Evolutionary conservation across 257 asterid genomes (phyloP), one percentile per base, ranked within the genome.

Genomic region (Nicotiana knightiana): DNA sequence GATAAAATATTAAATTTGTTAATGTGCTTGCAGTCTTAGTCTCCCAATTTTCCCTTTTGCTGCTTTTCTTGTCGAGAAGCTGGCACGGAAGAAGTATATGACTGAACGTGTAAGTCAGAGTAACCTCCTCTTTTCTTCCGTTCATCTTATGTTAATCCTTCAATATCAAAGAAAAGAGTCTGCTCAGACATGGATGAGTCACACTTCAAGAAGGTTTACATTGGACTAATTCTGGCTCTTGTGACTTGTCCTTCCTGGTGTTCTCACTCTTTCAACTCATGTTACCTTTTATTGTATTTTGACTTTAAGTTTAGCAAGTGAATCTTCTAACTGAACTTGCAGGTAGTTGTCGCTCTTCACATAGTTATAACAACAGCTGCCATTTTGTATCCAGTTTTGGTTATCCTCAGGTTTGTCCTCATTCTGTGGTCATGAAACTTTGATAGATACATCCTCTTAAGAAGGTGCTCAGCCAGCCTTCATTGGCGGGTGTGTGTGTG

Each of bases 31-130:
- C 98, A 96, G 99, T 86, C 86, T 94, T 54, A 92, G 97, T 82
- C 97, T 96, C 81, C 97, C 91, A 24, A 79, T 94, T 84, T 93
- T 93, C 83, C 93, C 98, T 10, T 86, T 96, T 58, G 93, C 93
- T 84, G 94, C 99, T 15, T 96, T 91, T 86, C 88, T 87, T 76
- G 97, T 96, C 15, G 99, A 96, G 86, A 92, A 90, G 87, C 83
- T 85, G 89, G 93, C 89, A 82, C 90, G 88, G 88, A 87, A 83
- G 55, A 87, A 91, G 65, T 75, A 76, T 78, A 89, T 94, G 64
- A 87, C 91, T 79, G 97, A 93, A 78, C 85, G 85, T 84, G 99
- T 94, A 83, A 91, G 98, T 90, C 67, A 15, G 28, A 79, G 54
- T 78, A 57, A 21, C 82, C 53, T 57, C 30, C 58, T 81, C 51